Conservation (phyloP, 2,329 filamentous ascomycete species). For the Zalaria sp. region DNA sequence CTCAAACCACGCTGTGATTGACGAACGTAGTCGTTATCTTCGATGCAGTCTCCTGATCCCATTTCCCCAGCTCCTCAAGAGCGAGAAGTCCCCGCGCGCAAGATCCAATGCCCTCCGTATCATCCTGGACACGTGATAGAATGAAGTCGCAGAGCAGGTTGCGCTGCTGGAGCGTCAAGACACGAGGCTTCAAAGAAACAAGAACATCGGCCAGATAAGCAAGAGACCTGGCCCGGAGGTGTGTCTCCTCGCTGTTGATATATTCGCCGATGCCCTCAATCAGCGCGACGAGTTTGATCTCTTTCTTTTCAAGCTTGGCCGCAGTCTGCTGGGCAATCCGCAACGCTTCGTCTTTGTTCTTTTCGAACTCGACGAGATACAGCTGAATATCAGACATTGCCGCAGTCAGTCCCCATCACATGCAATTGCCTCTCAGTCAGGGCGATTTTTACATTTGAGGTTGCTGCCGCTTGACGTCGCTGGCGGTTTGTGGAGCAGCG, state of each 20-base stretch:
- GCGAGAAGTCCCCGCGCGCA: slow-evolving; percentile 45
- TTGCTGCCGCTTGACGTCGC: too few species aligned
- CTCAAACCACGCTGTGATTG: slow-evolving; percentile 21
- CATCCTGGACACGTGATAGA: slow-evolving; percentile 48
- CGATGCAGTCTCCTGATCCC: slow-evolving; percentile 41
- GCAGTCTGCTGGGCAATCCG: slow-evolving; percentile 29
- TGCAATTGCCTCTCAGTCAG: not conserved
- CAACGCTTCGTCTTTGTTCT: slow-evolving; percentile 31
- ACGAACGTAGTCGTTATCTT: slow-evolving; percentile 37
- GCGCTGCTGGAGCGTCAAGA: slow-evolving; percentile 47
- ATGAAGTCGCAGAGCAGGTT: slow-evolving; percentile 48
- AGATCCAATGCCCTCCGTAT: slow-evolving; percentile 37
- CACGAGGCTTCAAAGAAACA: slow-evolving; percentile 35
- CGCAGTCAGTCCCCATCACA: not conserved
- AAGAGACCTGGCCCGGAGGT: slow-evolving; percentile 43
- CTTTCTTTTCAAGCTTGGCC: slow-evolving; percentile 39
- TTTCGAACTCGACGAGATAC: slow-evolving; percentile 36
- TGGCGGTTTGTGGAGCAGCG: too few species aligned
- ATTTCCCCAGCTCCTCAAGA: slow-evolving; percentile 45
- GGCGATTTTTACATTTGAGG: too few species aligned
- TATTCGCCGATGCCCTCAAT: slow-evolving; percentile 53
- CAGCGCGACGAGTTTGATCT: slow-evolving; percentile 46
- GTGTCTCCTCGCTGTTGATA: slow-evolving; percentile 50
- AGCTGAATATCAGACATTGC: slow-evolving; percentile 39
- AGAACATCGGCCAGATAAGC: slow-evolving; percentile 38